Percentiles rank a stretch among this genome's conserved stretches.
Conservation (phyloP, 179 eudicot genomes). For the Beta macrorhiza region DNA sequence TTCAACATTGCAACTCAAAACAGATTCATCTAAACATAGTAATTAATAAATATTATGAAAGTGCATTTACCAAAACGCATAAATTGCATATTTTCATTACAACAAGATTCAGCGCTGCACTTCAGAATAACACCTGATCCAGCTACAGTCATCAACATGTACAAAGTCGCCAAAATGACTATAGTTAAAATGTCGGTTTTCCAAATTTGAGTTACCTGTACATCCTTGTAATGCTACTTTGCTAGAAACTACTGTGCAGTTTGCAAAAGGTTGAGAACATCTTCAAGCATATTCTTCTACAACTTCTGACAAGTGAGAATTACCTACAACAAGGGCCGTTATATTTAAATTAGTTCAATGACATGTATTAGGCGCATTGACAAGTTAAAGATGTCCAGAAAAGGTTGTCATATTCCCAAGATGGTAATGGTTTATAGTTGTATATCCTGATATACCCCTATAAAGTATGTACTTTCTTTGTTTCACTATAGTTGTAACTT, state of each 20-base stretch:
- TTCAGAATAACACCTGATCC: not conserved
- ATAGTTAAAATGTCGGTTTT: not conserved
- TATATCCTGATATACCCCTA: too few species aligned
- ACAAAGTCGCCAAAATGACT: not conserved
- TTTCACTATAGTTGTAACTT: too few species aligned
- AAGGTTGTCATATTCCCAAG: too few species aligned
- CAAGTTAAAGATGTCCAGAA: too few species aligned
- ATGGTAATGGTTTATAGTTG: too few species aligned
- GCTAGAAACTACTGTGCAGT: not conserved
- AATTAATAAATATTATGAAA: not conserved
- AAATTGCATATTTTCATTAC: not conserved
- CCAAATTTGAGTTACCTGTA: not conserved
- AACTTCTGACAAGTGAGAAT: not conserved
- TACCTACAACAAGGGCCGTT: constrained; percentile 13
- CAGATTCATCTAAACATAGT: not conserved
- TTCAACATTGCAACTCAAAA: not conserved
- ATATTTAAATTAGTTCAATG: constrained; percentile 1
- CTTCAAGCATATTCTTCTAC: not conserved
- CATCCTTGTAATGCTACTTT: not conserved
- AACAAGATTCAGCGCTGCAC: not conserved
- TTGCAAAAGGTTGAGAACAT: not conserved
- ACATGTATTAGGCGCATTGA: not conserved
- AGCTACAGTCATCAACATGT: not conserved
- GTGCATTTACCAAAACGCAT: not conserved
- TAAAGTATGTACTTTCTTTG: too few species aligned